These are phyloP conservation scores for Debaryomyces sp. DNA, from an alignment of 1,139 yeast species.

Conservation along the genomic window DNA sequence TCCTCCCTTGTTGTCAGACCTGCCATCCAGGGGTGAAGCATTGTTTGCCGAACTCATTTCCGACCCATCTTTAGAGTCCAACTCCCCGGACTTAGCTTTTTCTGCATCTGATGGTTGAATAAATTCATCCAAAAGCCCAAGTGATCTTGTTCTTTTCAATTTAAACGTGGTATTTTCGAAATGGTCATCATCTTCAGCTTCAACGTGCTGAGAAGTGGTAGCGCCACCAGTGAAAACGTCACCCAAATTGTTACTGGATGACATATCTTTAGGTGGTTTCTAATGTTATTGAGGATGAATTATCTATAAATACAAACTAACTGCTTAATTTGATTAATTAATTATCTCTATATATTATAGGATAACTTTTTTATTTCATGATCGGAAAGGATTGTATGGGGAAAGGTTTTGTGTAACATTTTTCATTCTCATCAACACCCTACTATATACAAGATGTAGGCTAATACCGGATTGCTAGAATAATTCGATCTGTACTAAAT, in stretches of 20 bases:
- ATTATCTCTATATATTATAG: background rate
- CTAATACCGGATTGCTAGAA: background rate
- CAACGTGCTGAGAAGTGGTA: conserved; percentile 61
- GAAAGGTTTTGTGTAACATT: conserved; percentile 12
- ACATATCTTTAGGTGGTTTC: conserved; percentile 8
- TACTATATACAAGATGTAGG: background rate
- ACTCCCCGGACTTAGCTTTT: conserved; percentile 1
- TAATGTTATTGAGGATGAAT: background rate
- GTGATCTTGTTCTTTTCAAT: conserved; percentile 78
- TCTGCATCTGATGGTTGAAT: conserved; percentile 30
- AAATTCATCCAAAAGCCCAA: conserved; percentile 79
- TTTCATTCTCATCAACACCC: background rate
- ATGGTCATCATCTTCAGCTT: conserved; percentile 72
- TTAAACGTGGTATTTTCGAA: conserved; percentile 74
- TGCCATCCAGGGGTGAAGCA: conserved; percentile 5
- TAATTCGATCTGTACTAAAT: background rate
- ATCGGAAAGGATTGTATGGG: conserved; percentile 11
- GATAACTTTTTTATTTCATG: conserved; percentile 4
- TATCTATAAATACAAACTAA: conserved; percentile 3
- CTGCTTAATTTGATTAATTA: conserved; percentile 2
- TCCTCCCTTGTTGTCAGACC: background rate
- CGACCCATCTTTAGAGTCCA: conserved; percentile 5
- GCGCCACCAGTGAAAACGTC: conserved; percentile 54
- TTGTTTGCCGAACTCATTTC: conserved; percentile 4
- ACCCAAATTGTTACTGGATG: conserved; percentile 18